Conservation (phyloP, 2,329 filamentous ascomycete genomes). For the Leptoxyphium fumago region DNA sequence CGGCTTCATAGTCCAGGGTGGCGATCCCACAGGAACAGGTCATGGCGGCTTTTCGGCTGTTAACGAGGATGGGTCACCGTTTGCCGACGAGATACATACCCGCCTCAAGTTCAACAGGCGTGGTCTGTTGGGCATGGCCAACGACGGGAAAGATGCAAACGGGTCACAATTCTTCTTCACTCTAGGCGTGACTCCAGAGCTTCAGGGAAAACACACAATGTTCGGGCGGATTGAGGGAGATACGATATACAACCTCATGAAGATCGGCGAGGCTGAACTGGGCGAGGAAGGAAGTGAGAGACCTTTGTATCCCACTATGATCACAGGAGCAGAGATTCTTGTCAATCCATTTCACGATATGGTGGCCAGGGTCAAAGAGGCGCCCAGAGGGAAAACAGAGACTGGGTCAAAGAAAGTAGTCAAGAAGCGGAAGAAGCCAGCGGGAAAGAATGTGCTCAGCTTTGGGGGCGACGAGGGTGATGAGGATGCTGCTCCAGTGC, state of each 20-base stretch:
- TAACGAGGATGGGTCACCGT: slow-evolving; percentile 59
- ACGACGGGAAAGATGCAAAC: slow-evolving; percentile 70
- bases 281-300: slow-evolving; percentile 62
- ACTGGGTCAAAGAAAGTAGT: slow-evolving; percentile 32
- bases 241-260: slow-evolving; percentile 89
- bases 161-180: slow-evolving; percentile 97
- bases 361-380: slow-evolving; percentile 50
- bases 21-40: slow-evolving; percentile 85
- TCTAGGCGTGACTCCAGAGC: slow-evolving; percentile 63
- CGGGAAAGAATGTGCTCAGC: slow-evolving; percentile 61
- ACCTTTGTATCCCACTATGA: slow-evolving; percentile 71
- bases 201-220: slow-evolving; percentile 81
- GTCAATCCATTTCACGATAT: slow-evolving; percentile 75
- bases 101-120: slow-evolving; percentile 84
- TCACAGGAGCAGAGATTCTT: slow-evolving; percentile 59
- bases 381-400: slow-evolving; percentile 32
- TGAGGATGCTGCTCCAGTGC: slow-evolving; percentile 42
- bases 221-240: slow-evolving; percentile 88
- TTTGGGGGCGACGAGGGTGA: slow-evolving; percentile 53
- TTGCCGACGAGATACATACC: slow-evolving; percentile 84
- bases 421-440: slow-evolving; percentile 51
- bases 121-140: slow-evolving; percentile 91
- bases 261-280: slow-evolving; percentile 80
- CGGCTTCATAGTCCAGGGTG: slow-evolving; percentile 85
- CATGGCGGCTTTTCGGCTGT: slow-evolving; percentile 86